phyloP scores from a whole-genome alignment of 192 early-diverging fungal genomes.

The Phlyctochytrium arcticum region DNA sequence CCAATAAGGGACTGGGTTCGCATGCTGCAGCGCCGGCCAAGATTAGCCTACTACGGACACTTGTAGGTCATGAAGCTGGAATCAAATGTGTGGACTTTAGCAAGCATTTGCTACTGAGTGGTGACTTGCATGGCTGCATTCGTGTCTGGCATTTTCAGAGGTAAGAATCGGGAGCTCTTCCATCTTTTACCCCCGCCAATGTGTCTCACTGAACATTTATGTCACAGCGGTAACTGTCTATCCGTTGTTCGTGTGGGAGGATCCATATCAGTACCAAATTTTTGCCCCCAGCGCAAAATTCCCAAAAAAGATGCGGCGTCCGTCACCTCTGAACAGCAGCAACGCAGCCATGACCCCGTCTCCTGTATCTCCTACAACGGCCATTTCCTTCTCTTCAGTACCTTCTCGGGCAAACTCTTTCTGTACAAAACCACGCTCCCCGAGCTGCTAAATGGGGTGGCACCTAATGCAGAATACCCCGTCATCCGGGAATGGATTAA shows the following conservation, averaged over 20 bases:
- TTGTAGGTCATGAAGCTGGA: conserved; percentile 28
- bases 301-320: not conserved
- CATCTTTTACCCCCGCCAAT: not conserved
- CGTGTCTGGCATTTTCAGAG: conserved; percentile 35
- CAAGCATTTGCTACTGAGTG: conserved; percentile 16
- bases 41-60: conserved; percentile 16
- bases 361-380: conserved; percentile 16
- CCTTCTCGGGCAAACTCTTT: conserved; percentile 23
- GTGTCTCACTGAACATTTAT: not conserved
- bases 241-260: conserved; percentile 7
- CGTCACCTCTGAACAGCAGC: not conserved
- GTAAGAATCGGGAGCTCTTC: conserved; percentile 15
- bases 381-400: conserved; percentile 13
- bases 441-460: too few species aligned
- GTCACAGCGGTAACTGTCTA: conserved; percentile 35
- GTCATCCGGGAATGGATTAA: conserved; percentile 11
- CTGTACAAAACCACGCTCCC: conserved; percentile 16
- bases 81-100: conserved; percentile 38
- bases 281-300: not conserved
- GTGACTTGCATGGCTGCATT: conserved; percentile 29
- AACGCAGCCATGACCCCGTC: conserved; percentile 21
- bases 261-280: not conserved
- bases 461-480: conserved; percentile 2
- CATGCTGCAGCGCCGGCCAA: not conserved
- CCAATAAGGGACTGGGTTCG: not conserved